Evolutionary conservation across 768 basidiomycete species (phyloP).

Genomic region (Inosperma sp.): DNA sequence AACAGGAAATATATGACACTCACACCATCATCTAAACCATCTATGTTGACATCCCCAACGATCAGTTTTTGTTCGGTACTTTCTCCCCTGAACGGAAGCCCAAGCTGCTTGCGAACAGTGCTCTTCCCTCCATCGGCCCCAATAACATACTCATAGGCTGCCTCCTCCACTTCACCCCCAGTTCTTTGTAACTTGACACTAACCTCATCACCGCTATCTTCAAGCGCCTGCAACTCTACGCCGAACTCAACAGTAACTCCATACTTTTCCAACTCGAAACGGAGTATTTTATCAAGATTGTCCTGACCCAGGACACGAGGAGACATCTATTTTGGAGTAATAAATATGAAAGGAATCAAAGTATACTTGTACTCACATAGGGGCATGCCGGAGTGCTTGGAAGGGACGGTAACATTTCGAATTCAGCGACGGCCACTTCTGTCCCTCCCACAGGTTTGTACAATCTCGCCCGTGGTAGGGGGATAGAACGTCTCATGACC

Average conservation of each 20-base stretch:
- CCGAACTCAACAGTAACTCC: constrained; percentile 37
- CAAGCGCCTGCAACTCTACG: constrained; percentile 40
- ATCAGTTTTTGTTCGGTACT: constrained; percentile 33
- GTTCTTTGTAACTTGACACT: constrained; percentile 29
- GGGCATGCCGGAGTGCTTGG: constrained; percentile 25
- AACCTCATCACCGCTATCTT: constrained; percentile 28
- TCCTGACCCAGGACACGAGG: constrained; percentile 30
- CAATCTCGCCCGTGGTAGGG: constrained; percentile 19
- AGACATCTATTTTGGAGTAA: constrained; percentile 17
- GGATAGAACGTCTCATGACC: constrained; percentile 23
- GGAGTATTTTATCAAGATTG: constrained; percentile 32
- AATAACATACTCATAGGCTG: constrained; percentile 34
- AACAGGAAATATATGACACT: constrained; percentile 15
- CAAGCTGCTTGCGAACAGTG: constrained; percentile 35
- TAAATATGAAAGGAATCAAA: too few relatives aligned
- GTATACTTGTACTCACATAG: constrained; percentile 23
- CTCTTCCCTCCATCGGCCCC: constrained; percentile 44
- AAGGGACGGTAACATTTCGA: constrained; percentile 22
- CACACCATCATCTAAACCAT: constrained; percentile 34
- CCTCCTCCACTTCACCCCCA: constrained; percentile 21
- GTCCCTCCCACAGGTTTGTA: constrained; percentile 29
- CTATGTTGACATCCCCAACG: constrained; percentile 38
- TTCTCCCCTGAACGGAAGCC: constrained; percentile 38
- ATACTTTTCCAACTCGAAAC: constrained; percentile 27
- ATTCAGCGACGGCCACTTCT: constrained; percentile 19